Conservation (phyloP, 1,139 yeast genomes). For the Kodamaea arcana region DNA sequence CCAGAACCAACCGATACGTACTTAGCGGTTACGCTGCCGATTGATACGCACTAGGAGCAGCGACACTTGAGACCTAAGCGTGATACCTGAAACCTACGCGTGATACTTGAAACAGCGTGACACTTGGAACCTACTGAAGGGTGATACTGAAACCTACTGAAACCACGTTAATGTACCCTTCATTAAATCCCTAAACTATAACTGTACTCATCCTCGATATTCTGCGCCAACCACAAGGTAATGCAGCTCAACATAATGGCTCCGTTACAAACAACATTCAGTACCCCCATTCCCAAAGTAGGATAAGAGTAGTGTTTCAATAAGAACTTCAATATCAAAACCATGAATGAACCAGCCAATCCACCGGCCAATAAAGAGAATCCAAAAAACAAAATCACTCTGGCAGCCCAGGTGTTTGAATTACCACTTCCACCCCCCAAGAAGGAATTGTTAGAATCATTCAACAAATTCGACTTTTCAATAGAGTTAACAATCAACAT, state of each 20-base stretch:
- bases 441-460: slow-evolving; percentile 47
- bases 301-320: slow-evolving; percentile 78
- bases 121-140: no score
- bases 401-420: slow-evolving; percentile 86
- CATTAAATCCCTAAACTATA: slow-evolving; percentile 60
- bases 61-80: no score
- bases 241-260: slow-evolving; percentile 85
- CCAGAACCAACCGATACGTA: no score
- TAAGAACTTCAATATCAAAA: slow-evolving; percentile 77
- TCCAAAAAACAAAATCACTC: slow-evolving; percentile 84
- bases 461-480: slow-evolving; percentile 74
- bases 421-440: slow-evolving; percentile 44
- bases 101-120: no score
- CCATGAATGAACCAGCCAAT: slow-evolving; percentile 85
- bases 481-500: slow-evolving; percentile 90
- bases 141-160: no score
- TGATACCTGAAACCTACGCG: no score
- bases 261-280: slow-evolving; percentile 78
- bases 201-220: slow-evolving; percentile 91
- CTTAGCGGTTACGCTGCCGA: no score
- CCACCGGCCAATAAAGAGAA: slow-evolving; percentile 94
- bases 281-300: slow-evolving; percentile 90
- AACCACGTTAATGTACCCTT: no score
- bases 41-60: no score
- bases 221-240: slow-evolving; percentile 87